Percentiles rank a stretch among this genome's conserved stretches.
Conservation (phyloP, 164 flowering plant genomes). For the Nymphaea thermarum region DNA sequence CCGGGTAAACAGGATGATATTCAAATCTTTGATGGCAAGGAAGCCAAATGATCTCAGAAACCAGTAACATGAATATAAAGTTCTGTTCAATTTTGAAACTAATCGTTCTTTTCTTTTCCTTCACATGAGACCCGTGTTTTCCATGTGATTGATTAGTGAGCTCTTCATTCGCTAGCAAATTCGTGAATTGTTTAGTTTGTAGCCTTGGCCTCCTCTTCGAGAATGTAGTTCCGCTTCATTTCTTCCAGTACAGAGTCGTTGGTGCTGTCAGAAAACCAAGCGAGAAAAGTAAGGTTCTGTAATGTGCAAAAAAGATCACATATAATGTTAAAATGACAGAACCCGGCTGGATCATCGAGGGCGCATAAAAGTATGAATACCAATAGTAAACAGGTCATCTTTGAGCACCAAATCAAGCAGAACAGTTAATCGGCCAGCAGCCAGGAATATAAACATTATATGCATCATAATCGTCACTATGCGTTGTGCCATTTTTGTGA, state of each 20-base stretch:
- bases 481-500: too few species aligned
- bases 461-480: too few species aligned
- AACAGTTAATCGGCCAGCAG: too few species aligned
- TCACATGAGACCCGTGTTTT: not conserved
- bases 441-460: too few species aligned
- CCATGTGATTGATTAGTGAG: not conserved
- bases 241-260: slow-evolving; percentile 76
- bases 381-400: not conserved
- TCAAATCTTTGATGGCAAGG: not conserved
- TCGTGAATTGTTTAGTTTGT: not conserved
- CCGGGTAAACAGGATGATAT: too few species aligned
- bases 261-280: slow-evolving; percentile 33
- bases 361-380: not conserved
- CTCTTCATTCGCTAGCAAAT: too few species aligned
- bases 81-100: not conserved
- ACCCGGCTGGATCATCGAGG: too few species aligned
- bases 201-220: slow-evolving; percentile 30
- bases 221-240: slow-evolving; percentile 74
- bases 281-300: too few species aligned
- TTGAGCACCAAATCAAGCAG: not conserved
- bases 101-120: not conserved
- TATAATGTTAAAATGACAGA: too few species aligned
- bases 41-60: not conserved
- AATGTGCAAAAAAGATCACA: too few species aligned
- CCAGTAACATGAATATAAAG: not conserved